Percentiles rank a stretch among this genome's conserved stretches.
These are phyloP conservation scores for Acanthamoeba triangularis DNA, from an alignment of 208 protist genomes.

Conservation along the genomic window DNA sequence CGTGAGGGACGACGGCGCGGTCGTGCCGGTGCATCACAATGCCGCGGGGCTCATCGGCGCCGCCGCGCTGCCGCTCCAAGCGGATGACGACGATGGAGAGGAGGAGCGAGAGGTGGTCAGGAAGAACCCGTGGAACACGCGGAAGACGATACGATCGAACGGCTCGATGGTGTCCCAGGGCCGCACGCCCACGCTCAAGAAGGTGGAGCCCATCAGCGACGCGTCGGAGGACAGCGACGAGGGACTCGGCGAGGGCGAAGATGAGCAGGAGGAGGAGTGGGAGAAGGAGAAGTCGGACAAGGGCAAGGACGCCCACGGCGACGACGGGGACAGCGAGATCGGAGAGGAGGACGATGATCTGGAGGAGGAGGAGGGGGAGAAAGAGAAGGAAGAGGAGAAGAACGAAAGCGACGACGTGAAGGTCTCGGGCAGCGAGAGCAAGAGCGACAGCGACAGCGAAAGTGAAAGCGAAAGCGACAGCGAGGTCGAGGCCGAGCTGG, in stretches of 20 bases:
- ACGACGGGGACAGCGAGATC: constrained; percentile 27
- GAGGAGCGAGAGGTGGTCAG: not conserved
- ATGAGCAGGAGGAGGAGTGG: not conserved
- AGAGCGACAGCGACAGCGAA: not conserved
- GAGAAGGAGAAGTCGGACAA: not conserved
- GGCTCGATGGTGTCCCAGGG: not conserved
- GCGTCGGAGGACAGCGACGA: constrained; percentile 5
- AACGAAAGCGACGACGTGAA: not conserved
- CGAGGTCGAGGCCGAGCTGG: not conserved
- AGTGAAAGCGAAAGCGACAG: not conserved
- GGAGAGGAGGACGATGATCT: constrained; percentile 15
- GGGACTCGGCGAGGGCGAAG: not conserved
- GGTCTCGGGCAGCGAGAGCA: not conserved
- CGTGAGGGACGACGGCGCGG: not conserved
- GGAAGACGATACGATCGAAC: constrained; percentile 12
- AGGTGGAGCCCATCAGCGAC: not conserved
- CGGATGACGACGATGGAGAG: not conserved
- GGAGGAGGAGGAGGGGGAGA: not conserved
- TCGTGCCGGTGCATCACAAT: not conserved
- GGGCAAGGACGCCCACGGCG: not conserved
- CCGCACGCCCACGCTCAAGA: not conserved
- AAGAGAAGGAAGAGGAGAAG: constrained; percentile 2
- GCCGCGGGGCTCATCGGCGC: not conserved
- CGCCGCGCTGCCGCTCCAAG: not conserved
- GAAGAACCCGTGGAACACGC: not conserved